phyloP scores from a whole-genome alignment of 2,329 filamentous ascomycete species.

The Aspergillus latus region DNA sequence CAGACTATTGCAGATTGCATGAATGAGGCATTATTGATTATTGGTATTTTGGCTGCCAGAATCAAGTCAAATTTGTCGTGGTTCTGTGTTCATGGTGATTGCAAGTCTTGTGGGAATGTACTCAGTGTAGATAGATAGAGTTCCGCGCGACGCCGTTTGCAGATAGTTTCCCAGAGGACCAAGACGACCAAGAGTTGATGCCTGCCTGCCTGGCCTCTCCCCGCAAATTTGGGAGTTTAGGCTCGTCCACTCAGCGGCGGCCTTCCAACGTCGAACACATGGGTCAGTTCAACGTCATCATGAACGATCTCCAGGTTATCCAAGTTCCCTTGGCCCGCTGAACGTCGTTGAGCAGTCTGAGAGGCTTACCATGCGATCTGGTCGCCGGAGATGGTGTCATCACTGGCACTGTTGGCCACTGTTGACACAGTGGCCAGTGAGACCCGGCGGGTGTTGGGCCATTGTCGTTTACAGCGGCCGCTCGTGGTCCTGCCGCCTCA shows the following conservation, averaged over 20 bases:
- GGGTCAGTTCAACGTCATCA: constrained; percentile 24
- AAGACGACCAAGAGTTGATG: not conserved
- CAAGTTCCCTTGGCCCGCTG: constrained; percentile 18
- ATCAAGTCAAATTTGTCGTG: not conserved
- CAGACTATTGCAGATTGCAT: not conserved
- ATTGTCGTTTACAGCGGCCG: constrained; percentile 14
- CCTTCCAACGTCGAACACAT: constrained; percentile 8
- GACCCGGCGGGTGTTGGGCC: not conserved
- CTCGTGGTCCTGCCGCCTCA: constrained; percentile 5
- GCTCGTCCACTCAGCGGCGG: not conserved
- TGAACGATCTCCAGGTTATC: constrained; percentile 2
- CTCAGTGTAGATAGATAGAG: not conserved
- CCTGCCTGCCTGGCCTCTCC: constrained; percentile 4
- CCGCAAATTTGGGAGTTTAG: constrained; percentile 22
- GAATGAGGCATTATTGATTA: constrained; percentile 1
- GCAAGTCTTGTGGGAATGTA: not conserved
- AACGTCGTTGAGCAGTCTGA: not conserved
- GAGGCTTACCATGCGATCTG: not conserved
- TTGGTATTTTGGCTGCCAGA: not conserved
- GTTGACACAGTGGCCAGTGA: not conserved
- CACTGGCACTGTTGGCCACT: not conserved
- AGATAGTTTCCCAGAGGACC: no score
- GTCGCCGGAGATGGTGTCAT: not conserved
- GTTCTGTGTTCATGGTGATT: no score
- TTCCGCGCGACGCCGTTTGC: no score